Base-by-base conservation (phyloP, 2,329 filamentous ascomycete species). In the Ophiostoma himal-ulmi region DNA sequence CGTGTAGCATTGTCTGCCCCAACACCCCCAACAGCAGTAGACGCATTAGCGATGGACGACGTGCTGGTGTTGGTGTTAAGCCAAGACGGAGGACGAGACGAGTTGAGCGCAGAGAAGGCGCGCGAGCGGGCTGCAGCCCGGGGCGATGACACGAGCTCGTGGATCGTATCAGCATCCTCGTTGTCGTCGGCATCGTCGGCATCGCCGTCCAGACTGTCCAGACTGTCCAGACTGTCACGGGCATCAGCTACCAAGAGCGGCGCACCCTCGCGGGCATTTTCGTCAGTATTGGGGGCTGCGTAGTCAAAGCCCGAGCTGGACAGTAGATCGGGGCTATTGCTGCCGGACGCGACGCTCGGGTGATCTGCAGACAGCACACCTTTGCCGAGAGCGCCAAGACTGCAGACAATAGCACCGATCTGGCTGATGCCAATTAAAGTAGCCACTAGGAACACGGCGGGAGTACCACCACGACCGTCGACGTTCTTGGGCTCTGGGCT, bases 351-450 rank as follows among this genome's bases (percentile, higher is more conserved):
- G 22, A 62, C 44, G 74, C 73, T 77, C 4, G 81, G 74, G 66
- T 86, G 66, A 48, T 71, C 73, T 7, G 80, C 82, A 5, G 82
- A 81, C 30, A 96, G 83, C 30, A 98, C 90, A 4, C 93, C 94
- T 20, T 88, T 88, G 52, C 93, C 93, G 2, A 99, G 85, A 0
- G 95, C 88, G 0, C 92, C 93, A n/a, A 99, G 85, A 74, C 92
- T 96, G 81, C 94, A 97, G 0, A 99, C 95, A 71, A 99, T 98
- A 13, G 93, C 91, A 1, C 94, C 95, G 73, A 99, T 98, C 79
- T 99, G 95, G 76, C 92, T 96, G 76, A 97, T 87, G 17, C 95
- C 95, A 54, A 98, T 88, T 22, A 97, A 81, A 0, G 90, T 87
- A 60, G 93, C 92, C 20, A 94, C 86, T 14, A 94, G 74, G 77